Evolutionary conservation across 2,329 filamentous ascomycete species (phyloP), one percentile per base, ranked within the genome.

Genomic region (Corynespora cassiicola): DNA sequence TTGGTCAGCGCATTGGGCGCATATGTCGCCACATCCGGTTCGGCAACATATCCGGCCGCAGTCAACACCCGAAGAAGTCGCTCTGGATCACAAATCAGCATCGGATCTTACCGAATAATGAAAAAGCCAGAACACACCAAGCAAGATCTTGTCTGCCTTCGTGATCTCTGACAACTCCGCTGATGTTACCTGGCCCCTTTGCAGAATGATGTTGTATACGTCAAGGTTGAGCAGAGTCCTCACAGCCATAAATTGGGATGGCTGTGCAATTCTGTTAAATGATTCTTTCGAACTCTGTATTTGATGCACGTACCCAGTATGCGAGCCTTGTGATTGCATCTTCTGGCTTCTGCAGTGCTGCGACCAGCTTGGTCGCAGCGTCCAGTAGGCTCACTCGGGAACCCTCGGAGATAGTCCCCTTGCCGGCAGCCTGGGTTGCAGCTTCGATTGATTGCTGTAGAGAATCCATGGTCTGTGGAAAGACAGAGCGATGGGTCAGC

Each of bases 301-400:
- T n/a, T n/a, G n/a, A n/a, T n/a, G n/a, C n/a, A n/a, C 12, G 15
- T 31, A 40, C 31, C 31, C 33, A 31, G 7, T 34, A 40, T 2
- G 38, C 38, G 11, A 34, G 7, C 17, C 29, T 35, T 6, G 31
- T 35, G 17, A 40, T 34, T 2, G 31, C 26, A 35, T 35, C 38
- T 8, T 40, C 31, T 9, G 31, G 38, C 17, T 40, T 35, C 14
- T 40, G 25, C 17, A 40, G 15, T 10, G 31, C 38, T 25, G 31
- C 17, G 8, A 40, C 38, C 2, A 40, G 31, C 8, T 26, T 40
- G 3, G 26, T 40, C 2, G 31, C 26, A 3, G 38, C 31, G 19
- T 40, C 31, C 6, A 40, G 26, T 22, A 35, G 7, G 2, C 12
- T 18, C 2, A 35, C 26, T 7, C 38, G 31, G n/a, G n/a, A n/a